Percentiles rank a stretch among this genome's conserved stretches.
These are phyloP conservation scores for Apiospora kogelbergensis DNA, from an alignment of 2,329 filamentous ascomycete genomes.

Conservation along the genomic window DNA sequence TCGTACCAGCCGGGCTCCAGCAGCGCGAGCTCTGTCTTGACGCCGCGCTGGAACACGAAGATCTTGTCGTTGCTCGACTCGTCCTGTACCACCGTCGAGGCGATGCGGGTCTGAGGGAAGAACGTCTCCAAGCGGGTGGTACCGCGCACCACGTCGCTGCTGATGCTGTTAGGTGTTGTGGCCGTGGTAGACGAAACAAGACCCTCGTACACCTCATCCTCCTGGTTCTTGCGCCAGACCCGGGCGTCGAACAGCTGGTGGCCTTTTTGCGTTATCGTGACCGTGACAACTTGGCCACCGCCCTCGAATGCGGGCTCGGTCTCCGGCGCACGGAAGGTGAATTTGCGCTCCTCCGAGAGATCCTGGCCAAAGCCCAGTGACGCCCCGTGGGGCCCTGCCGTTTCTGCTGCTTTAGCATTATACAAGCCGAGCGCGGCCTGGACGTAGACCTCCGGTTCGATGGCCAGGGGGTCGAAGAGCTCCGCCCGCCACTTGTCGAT, in stretches of 20 bases:
- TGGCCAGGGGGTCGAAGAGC: slow-evolving; percentile 65
- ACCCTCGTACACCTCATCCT: slow-evolving; percentile 43
- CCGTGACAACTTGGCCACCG: slow-evolving; percentile 51
- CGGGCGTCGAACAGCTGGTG: slow-evolving; percentile 46
- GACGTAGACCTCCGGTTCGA: slow-evolving; percentile 73
- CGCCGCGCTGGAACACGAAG: slow-evolving; percentile 73
- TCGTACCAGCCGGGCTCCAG: slow-evolving; percentile 75
- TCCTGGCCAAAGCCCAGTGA: slow-evolving; percentile 55
- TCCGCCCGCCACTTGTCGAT: slow-evolving; percentile 85
- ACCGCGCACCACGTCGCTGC: no score
- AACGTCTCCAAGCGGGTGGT: slow-evolving; percentile 62
- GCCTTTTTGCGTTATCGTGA: slow-evolving; percentile 48
- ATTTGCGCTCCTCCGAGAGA: slow-evolving; percentile 45
- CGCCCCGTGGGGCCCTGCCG: slow-evolving; percentile 38
- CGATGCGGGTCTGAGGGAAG: slow-evolving; percentile 78
- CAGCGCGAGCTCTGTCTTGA: slow-evolving; percentile 59
- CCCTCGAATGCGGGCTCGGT: slow-evolving; percentile 63
- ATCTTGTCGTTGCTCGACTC: slow-evolving; percentile 54
- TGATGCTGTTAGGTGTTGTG: neutral
- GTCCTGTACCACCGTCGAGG: slow-evolving; percentile 72
- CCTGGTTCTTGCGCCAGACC: slow-evolving; percentile 42
- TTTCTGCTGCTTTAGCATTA: slow-evolving; percentile 40
- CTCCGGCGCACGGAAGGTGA: slow-evolving; percentile 59
- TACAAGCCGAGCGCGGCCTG: slow-evolving; percentile 83
- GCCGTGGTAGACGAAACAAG: slow-evolving; percentile 41